Conservation (phyloP, 176 grass and related monocot species). For the Musa schizocarpa region DNA sequence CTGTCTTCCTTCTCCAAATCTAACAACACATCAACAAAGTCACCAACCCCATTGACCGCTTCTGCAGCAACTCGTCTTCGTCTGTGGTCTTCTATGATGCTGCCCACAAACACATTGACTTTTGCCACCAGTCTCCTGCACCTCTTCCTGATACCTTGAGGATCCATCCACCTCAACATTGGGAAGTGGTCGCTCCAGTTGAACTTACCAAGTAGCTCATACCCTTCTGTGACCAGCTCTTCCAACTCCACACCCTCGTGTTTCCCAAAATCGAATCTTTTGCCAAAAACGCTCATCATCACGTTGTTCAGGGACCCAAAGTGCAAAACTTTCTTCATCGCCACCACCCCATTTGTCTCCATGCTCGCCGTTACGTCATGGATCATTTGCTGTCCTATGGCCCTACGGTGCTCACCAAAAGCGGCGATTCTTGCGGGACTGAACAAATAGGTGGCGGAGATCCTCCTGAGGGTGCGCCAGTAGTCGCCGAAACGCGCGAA, state of each 20-base stretch:
- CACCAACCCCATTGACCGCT: not conserved
- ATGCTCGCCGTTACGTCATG: slow-evolving; percentile 12
- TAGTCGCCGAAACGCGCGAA: slow-evolving; percentile 36
- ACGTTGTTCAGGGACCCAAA: slow-evolving; percentile 29
- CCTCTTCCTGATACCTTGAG: slow-evolving; percentile 29
- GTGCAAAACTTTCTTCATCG: slow-evolving; percentile 23
- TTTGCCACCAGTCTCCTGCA: slow-evolving; percentile 10
- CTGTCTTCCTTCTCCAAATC: slow-evolving; percentile 18
- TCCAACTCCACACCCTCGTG: slow-evolving; percentile 25
- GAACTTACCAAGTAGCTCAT: slow-evolving; percentile 29
- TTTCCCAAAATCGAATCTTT: slow-evolving; percentile 20
- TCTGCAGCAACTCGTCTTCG: not conserved
- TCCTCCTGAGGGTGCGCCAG: slow-evolving; percentile 35
- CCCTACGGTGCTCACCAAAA: slow-evolving; percentile 13
- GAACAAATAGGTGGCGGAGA: slow-evolving; percentile 36
- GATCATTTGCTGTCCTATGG: slow-evolving; percentile 23
- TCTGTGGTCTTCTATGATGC: slow-evolving; percentile 28
- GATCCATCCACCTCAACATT: slow-evolving; percentile 27
- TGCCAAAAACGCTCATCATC: slow-evolving; percentile 31
- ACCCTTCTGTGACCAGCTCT: slow-evolving; percentile 23
- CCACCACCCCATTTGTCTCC: slow-evolving; percentile 8
- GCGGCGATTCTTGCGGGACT: slow-evolving; percentile 26
- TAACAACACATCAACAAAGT: slow-evolving; percentile 33
- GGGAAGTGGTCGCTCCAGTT: slow-evolving; percentile 37
- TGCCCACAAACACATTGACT: slow-evolving; percentile 23